Base-by-base conservation (phyloP, 495 filamentous ascomycete genomes). In the Lasiosphaeria hispida region DNA sequence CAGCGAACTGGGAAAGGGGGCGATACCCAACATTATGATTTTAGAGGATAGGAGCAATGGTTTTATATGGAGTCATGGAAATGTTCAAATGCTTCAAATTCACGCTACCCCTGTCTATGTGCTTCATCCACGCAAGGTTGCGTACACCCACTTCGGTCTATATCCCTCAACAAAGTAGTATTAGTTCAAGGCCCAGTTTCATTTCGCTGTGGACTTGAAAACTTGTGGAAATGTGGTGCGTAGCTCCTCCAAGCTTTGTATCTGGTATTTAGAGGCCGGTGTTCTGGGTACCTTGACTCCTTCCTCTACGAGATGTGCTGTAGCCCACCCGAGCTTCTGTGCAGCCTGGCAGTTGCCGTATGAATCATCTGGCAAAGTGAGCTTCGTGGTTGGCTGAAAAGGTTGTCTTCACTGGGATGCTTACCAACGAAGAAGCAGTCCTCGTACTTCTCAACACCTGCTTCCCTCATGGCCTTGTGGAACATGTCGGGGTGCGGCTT, bases 401-500 rank as follows among this genome's bases (percentile, higher is more conserved):
- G 15, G 42, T 19, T 5, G 34, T 37, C 18, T 57, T 23, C 11
- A 37, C 19, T 41, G 10, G 14, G 39, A 17, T 13, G 63, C 87
- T 63, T 77, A 91, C 90, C 90, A 61, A 96, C 90, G 72, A 96
- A 96, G 61, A 84, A 95, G 70, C 91, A 95, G 40, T 86, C 74
- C 45, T 85, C 80, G 15, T 65, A 65, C 36, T 75, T 77, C 23
- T 78, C 75, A 0, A 83, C 82, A 3, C 80, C 82, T 0, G 87
- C 86, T 55, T 92, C 83, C 53, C 61, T 75, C 79, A 84, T 84
- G n/a, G 79, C 93, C 74, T 92, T 95, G 30, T 81, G 83, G 68
- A 84, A 97, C 91, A 96, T 95, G 40, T 84, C 85, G 54, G 75
- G 72, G 55, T 86, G 82, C 4, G 94, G 94, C 74, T 98, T 98